These are phyloP conservation scores for Tuber aestivum DNA, from an alignment of 495 filamentous ascomycete species.

Conservation along the genomic window DNA sequence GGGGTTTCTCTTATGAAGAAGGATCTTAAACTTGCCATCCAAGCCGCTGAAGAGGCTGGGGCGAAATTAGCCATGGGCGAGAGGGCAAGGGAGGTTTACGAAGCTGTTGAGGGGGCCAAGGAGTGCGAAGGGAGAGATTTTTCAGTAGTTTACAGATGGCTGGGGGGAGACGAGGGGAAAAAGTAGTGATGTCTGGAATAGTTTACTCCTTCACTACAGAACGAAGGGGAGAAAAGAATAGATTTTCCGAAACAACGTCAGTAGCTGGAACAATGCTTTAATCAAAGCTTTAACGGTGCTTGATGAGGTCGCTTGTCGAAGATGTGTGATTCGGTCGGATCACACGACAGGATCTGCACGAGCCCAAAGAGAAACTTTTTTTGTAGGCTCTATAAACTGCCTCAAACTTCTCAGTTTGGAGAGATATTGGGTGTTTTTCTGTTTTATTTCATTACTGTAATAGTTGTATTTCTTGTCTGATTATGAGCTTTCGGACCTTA, in stretches of 20 bases:
- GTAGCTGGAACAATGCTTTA: not conserved
- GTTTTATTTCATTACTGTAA: too few species aligned
- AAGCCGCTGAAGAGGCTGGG: conserved; percentile 62
- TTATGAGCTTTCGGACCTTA: too few species aligned
- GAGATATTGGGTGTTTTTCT: not conserved
- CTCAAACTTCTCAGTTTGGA: not conserved
- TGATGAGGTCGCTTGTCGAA: not conserved
- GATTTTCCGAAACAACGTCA: not conserved
- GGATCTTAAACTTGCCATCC: conserved; percentile 66
- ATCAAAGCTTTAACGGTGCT: not conserved
- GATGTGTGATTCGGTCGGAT: not conserved
- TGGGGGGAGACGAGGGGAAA: conserved; percentile 42
- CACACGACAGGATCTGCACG: not conserved
- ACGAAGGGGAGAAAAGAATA: not conserved
- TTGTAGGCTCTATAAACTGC: not conserved
- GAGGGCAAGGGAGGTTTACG: conserved; percentile 62
- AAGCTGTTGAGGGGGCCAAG: conserved; percentile 53
- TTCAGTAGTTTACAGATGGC: conserved; percentile 73
- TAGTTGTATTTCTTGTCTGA: too few species aligned
- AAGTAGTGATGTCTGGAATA: not conserved
- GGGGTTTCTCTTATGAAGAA: conserved; percentile 81
- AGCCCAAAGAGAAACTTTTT: not conserved
- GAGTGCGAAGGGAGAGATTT: conserved; percentile 69
- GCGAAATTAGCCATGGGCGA: conserved; percentile 62
- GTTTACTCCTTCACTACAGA: not conserved